Percentiles rank a stretch among this genome's conserved stretches.
Evolutionary conservation across 345 rosid genomes (phyloP).

Genomic region (Eucalyptus tenuipes): DNA sequence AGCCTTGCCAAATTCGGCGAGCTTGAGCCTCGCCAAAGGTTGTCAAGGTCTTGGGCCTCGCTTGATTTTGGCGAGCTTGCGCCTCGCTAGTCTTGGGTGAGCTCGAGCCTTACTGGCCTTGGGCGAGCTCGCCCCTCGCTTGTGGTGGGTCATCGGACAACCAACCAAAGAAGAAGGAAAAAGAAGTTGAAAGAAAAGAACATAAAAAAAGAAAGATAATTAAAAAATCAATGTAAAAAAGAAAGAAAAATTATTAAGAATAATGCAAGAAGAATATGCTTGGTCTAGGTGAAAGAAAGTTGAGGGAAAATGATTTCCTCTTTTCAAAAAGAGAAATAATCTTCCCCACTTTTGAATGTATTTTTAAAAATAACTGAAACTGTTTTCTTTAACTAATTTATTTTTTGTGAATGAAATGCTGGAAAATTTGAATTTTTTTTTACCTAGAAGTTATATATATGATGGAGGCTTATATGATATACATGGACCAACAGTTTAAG

Average conservation of each 20-base stretch:
- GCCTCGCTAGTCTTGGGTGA: rapidly evolving
- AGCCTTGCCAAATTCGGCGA: rapidly evolving
- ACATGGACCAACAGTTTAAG: neutral
- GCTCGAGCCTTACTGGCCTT: rapidly evolving
- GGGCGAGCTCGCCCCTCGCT: rapidly evolving
- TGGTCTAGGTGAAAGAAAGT: neutral
- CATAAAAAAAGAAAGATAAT: too few species aligned
- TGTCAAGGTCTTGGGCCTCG: too few species aligned
- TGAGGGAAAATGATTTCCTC: neutral
- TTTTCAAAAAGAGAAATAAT: too few species aligned
- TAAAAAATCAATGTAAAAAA: too few species aligned
- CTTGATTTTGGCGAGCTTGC: rapidly evolving
- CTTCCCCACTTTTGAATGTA: neutral
- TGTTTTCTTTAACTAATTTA: neutral
- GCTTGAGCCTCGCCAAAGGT: neutral
- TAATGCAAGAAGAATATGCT: neutral
- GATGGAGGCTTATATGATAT: neutral
- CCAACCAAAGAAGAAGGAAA: too few species aligned
- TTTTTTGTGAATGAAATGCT: neutral
- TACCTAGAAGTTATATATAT: neutral
- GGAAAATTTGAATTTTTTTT: neutral
- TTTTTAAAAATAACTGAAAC: rapidly evolving
- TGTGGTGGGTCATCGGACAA: rapidly evolving
- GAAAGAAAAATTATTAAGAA: too few species aligned
- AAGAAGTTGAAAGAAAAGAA: too few species aligned